phyloP scores from a whole-genome alignment of 2,329 filamentous ascomycete species.

The Cladosporium oxysporum region DNA sequence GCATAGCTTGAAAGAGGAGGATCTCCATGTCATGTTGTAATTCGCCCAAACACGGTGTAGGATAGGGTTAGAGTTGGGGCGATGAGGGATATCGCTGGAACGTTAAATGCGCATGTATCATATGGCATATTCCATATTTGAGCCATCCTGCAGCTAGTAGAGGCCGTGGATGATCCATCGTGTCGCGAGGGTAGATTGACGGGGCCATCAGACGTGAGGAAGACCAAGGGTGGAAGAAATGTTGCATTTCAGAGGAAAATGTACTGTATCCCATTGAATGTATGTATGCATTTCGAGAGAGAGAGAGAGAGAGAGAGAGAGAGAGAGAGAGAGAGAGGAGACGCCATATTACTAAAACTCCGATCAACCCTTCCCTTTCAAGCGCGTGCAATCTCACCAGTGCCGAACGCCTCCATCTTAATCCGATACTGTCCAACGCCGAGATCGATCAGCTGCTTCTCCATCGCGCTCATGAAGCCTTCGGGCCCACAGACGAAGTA shows the following conservation, averaged over 20 bases:
- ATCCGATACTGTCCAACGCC: conserved; percentile 52
- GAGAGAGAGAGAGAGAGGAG: not conserved
- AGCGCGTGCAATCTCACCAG: conserved; percentile 17
- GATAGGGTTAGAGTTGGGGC: not conserved
- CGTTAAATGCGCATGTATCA: not conserved
- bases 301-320: not conserved
- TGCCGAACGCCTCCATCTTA: conserved; percentile 30
- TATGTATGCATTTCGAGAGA: not conserved
- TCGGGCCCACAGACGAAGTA: conserved; percentile 75
- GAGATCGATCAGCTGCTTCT: conserved; percentile 53
- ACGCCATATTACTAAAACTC: not conserved
- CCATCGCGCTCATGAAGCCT: conserved; percentile 66
- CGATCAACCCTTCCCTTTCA: not conserved
- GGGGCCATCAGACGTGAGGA: too few relatives aligned
- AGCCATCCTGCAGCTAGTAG: not conserved
- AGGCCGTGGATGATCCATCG: too few relatives aligned
- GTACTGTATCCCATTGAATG: not conserved
- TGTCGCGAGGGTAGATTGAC: too few relatives aligned
- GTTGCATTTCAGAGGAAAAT: not conserved
- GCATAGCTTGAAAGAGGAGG: too few relatives aligned
- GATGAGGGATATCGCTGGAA: not conserved
- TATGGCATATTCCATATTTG: not conserved
- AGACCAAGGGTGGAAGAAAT: too few relatives aligned
- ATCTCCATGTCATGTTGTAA: too few relatives aligned
- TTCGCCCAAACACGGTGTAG: not conserved